Conservation (phyloP, 371 early-diverging fungal genomes). For the Blakeslea trispora region DNA sequence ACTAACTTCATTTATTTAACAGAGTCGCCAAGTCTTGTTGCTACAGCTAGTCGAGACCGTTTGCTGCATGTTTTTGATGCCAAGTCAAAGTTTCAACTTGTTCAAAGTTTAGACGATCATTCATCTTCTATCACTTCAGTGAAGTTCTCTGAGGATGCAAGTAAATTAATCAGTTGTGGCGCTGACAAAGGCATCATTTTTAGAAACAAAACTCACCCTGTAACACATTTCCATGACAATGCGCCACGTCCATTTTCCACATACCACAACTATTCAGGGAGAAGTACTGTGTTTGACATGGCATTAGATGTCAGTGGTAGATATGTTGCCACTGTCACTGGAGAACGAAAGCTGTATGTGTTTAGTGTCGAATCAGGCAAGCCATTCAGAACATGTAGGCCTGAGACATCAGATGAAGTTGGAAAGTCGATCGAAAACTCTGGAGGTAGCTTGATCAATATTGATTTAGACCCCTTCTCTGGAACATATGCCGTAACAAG, state of each 20-base stretch:
- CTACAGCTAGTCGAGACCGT: conserved; percentile 82
- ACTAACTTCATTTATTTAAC: too few relatives aligned
- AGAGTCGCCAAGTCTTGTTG: conserved; percentile 57
- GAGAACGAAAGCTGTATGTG: conserved; percentile 69
- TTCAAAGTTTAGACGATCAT: conserved; percentile 86
- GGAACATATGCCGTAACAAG: conserved; percentile 74
- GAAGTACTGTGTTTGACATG: conserved; percentile 79
- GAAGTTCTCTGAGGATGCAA: conserved; percentile 66
- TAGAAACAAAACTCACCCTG: conserved; percentile 43
- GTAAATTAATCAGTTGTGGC: conserved; percentile 74
- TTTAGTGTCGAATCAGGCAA: conserved; percentile 72
- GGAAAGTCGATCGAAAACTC: conserved; percentile 56
- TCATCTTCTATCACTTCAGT: conserved; percentile 84
- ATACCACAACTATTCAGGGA: conserved; percentile 73
- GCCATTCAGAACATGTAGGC: conserved; percentile 59
- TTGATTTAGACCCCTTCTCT: conserved; percentile 70
- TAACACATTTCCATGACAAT: conserved; percentile 11
- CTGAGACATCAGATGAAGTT: conserved; percentile 59
- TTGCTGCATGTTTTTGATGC: conserved; percentile 81
- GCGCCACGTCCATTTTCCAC: conserved; percentile 43
- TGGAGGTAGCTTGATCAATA: conserved; percentile 61
- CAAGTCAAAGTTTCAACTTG: conserved; percentile 52
- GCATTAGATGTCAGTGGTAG: conserved; percentile 62
- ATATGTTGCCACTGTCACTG: conserved; percentile 64
- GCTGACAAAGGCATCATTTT: conserved; percentile 88